Evolutionary conservation across 768 basidiomycete genomes (phyloP).

Genomic region (Naganishia randhawae): DNA sequence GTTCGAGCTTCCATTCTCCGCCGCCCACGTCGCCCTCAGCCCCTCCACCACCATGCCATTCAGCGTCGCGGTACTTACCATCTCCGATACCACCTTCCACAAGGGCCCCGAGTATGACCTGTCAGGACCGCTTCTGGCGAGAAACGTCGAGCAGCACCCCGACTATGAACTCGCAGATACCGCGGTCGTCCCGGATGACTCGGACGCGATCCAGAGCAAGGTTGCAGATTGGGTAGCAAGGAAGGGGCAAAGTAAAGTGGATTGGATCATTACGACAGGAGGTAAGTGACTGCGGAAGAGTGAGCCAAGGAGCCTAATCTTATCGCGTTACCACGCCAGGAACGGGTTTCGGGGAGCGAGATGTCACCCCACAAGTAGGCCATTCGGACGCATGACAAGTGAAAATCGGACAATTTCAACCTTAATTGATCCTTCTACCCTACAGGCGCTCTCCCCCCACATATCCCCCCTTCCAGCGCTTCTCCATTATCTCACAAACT

Average conservation of each 20-base stretch:
- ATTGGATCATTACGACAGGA: constrained; percentile 77
- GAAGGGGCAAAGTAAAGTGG: constrained; percentile 53
- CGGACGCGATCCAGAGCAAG: constrained; percentile 55
- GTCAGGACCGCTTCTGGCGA: constrained; percentile 20
- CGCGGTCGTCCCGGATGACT: constrained; percentile 66
- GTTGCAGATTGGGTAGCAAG: constrained; percentile 56
- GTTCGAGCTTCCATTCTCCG: too few relatives aligned
- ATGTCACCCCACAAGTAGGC: constrained; percentile 75
- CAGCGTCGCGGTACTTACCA: constrained; percentile 8
- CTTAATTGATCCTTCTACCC: constrained; percentile 27
- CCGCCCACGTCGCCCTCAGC: too few relatives aligned
- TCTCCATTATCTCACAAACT: constrained; percentile 66
- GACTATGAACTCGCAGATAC: constrained; percentile 21
- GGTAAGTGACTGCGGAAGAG: constrained; percentile 52
- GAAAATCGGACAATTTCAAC: neutral
- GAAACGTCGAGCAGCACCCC: constrained; percentile 7
- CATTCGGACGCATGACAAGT: neutral
- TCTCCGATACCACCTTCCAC: constrained; percentile 25
- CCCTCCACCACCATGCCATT: constrained; percentile 14
- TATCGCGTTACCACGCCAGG: neutral
- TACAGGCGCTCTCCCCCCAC: constrained; percentile 50
- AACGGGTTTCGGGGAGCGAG: constrained; percentile 77
- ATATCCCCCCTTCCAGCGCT: constrained; percentile 59
- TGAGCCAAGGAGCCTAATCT: neutral
- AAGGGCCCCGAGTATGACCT: constrained; percentile 23